phyloP scores from a whole-genome alignment of 2,329 filamentous ascomycete genomes.

The Verticillium klebahnii region DNA sequence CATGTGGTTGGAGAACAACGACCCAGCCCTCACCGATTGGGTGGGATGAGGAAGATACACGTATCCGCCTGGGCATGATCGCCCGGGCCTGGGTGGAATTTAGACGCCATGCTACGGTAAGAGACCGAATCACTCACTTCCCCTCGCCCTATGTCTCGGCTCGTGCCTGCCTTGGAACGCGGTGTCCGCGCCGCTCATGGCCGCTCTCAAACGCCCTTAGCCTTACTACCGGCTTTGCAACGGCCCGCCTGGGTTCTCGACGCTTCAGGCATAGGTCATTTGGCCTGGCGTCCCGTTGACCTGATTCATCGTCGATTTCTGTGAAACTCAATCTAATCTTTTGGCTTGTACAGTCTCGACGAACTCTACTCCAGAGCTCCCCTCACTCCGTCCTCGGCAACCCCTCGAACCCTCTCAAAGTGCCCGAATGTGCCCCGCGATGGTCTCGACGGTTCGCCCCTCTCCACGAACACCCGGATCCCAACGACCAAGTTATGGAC shows the following conservation, averaged over 20 bases:
- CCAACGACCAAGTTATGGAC: constrained; percentile 20
- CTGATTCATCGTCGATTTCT: background rate
- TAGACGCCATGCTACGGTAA: background rate
- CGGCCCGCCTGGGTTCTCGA: background rate
- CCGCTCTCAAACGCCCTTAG: background rate
- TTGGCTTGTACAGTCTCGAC: constrained; percentile 9
- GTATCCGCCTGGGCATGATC: constrained; percentile 20
- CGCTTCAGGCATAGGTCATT: constrained; percentile 1
- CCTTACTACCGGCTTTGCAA: constrained; percentile 5
- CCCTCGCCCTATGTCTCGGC: background rate
- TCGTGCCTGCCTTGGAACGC: background rate
- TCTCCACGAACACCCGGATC: constrained; percentile 16
- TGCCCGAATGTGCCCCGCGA: constrained; percentile 27
- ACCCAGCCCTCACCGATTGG: constrained; percentile 27
- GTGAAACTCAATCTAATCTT: constrained; percentile 7
- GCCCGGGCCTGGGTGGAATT: constrained; percentile 26
- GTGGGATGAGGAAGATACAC: constrained; percentile 25
- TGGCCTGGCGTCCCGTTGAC: constrained; percentile 2
- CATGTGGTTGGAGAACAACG: constrained; percentile 30
- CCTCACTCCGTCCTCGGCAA: background rate
- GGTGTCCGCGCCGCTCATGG: constrained; percentile 1
- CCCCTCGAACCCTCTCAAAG: constrained; percentile 19
- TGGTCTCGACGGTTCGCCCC: constrained; percentile 25
- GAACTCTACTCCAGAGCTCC: constrained; percentile 1
- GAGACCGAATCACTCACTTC: background rate